Base-by-base conservation (phyloP, 148 eudicot genomes). In the Cornus suecica region DNA sequence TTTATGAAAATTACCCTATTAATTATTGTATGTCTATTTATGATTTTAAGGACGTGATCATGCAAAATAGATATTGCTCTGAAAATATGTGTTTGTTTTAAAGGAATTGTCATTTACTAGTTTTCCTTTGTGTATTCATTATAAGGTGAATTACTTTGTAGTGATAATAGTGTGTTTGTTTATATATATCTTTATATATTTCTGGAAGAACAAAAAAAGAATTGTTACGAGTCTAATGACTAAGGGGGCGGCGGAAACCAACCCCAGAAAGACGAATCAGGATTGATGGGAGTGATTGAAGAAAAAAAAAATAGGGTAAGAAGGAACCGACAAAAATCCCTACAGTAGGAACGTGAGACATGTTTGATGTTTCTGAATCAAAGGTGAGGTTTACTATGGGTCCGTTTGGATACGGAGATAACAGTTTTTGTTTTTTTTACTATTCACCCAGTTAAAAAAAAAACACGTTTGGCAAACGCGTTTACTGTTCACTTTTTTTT, bases 321-420 rank as follows among this genome's bases (percentile, higher is more conserved):
- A 83, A 77, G 87, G 86, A 78, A 78, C 69, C 27, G 92, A 92
- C 84, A 88, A 83, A 65, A 90, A 89, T 78, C 30, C 89, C 71
- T 85, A 80, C 81, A 67, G 88, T 48, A 81, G 84, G 77, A 79
- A 79, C 73, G 84, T 81, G 78, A 83, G 74, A 73, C 73, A 83
- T 76, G 78, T n/a, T n/a, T n/a, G n/a, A n/a, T n/a, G n/a, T 72
- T 81, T 76, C 85, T 67, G 87, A 87, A 78, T 67, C 86, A 8
- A 86, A 86, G 91, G 97, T 89, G 61, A 77, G 76, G 13, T 64
- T 48, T 70, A 14, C 27, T 51, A n/a, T n/a, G n/a, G n/a, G n/a
- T n/a, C n/a, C n/a, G n/a, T n/a, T n/a, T n/a, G n/a, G n/a, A n/a
- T n/a, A n/a, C n/a, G n/a, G n/a, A n/a, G n/a, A n/a, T n/a, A n/a